Percentiles rank a stretch among this genome's conserved stretches.
Evolutionary conservation across 108 stramenopile genomes (phyloP).

Genomic region (Skeletonema potamos): DNA sequence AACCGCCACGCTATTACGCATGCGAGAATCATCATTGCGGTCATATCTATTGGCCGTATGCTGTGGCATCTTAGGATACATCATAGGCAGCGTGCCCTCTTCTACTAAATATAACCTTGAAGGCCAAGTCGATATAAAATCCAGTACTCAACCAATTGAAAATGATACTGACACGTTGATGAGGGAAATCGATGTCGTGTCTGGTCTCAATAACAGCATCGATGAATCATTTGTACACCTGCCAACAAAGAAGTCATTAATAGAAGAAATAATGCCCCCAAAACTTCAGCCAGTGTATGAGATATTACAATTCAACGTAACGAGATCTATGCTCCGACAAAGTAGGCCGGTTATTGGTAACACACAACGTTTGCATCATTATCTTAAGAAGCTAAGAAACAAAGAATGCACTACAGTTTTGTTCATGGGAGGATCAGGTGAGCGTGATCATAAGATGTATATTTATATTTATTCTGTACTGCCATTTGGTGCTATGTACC

Average conservation of each 20-base stretch:
- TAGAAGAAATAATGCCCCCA: conserved; percentile 19
- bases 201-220: too few species aligned
- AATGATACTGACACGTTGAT: too few species aligned
- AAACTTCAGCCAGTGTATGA: conserved; percentile 11
- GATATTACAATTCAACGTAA: conserved; percentile 22
- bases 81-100: neutral
- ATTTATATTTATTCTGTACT: neutral
- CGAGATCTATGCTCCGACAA: conserved; percentile 28
- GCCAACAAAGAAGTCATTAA: neutral
- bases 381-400: conserved; percentile 21
- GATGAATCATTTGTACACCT: too few species aligned
- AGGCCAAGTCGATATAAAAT: neutral
- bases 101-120: neutral
- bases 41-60: neutral
- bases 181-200: too few species aligned
- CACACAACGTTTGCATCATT: conserved; percentile 26
- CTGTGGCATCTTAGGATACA: neutral
- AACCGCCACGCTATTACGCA: neutral
- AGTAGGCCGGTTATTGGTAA: conserved; percentile 41
- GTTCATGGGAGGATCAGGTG: conserved; percentile 28
- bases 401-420: conserved; percentile 33
- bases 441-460: neutral
- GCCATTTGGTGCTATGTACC: neutral
- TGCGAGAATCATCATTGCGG: neutral
- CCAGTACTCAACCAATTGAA: neutral